phyloP scores from a whole-genome alignment of 768 basidiomycete genomes.

The Pleurotus platypus region DNA sequence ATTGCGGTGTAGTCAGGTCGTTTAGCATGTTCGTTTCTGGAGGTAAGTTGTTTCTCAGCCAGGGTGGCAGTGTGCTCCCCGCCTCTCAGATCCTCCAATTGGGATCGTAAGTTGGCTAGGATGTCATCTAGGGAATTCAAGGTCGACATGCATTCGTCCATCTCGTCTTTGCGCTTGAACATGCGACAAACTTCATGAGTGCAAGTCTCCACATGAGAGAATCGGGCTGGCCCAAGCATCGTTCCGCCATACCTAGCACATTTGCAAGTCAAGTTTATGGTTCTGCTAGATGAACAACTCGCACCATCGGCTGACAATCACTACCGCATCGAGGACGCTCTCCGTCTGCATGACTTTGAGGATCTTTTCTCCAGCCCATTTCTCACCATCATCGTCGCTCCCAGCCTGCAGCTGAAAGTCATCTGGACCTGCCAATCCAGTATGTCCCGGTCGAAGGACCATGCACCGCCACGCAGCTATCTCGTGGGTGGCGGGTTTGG shows the following conservation, averaged over 20 bases:
- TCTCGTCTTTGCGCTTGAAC: slow-evolving; percentile 66
- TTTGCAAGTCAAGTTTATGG: not conserved
- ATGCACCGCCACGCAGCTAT: slow-evolving; percentile 81
- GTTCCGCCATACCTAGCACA: slow-evolving; percentile 72
- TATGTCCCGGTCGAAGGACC: slow-evolving; percentile 59
- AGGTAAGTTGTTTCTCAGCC: not conserved
- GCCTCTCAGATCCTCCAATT: slow-evolving; percentile 27
- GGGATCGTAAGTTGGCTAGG: slow-evolving; percentile 50
- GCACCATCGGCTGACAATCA: slow-evolving; percentile 78
- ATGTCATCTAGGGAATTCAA: slow-evolving; percentile 60
- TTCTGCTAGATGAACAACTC: slow-evolving; percentile 13
- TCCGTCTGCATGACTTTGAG: slow-evolving; percentile 67
- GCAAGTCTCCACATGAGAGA: slow-evolving; percentile 76
- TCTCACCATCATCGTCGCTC: slow-evolving; percentile 75
- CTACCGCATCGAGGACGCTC: slow-evolving; percentile 72
- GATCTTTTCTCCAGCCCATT: slow-evolving; percentile 61
- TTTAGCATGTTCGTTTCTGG: slow-evolving; percentile 11
- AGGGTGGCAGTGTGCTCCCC: not conserved
- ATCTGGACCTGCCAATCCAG: slow-evolving; percentile 66
- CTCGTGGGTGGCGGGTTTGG: slow-evolving; percentile 63
- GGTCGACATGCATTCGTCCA: slow-evolving; percentile 56
- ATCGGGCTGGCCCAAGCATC: slow-evolving; percentile 71
- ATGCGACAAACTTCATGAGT: slow-evolving; percentile 67
- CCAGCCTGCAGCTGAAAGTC: slow-evolving; percentile 70
- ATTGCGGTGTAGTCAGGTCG: slow-evolving; percentile 47